Conservation (phyloP, 2,329 filamentous ascomycete species). For the Epichloe uncinata region DNA sequence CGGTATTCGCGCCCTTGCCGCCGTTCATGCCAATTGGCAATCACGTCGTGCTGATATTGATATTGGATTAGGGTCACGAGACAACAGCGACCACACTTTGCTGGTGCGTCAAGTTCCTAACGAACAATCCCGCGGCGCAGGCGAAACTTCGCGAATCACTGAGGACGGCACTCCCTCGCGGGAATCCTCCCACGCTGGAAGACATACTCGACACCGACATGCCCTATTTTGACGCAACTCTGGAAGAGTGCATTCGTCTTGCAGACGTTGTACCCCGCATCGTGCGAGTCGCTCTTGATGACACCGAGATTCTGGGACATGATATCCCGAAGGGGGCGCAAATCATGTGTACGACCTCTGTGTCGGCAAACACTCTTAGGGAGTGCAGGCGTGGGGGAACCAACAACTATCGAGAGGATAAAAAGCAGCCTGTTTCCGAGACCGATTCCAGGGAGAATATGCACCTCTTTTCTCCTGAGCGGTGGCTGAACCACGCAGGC, state of each 20-base stretch:
- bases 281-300: neutral
- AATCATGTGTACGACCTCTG: neutral
- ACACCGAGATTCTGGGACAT: constrained; percentile 1
- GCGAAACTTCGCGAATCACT: constrained; percentile 11
- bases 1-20: neutral
- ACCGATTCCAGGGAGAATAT: neutral
- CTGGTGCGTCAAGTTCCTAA: constrained; percentile 12
- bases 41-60: neutral
- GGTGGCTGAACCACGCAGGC: constrained; percentile 5
- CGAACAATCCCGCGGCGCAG: constrained; percentile 8
- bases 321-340: neutral
- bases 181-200: neutral
- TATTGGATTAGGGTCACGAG: constrained; percentile 10
- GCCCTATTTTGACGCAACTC: constrained; percentile 1
- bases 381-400: neutral
- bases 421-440: neutral
- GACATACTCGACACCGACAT: neutral
- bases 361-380: neutral
- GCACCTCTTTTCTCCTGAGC: constrained; percentile 4
- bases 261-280: neutral
- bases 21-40: neutral
- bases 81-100: constrained; percentile 10
- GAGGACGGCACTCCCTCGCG: constrained; percentile 4
- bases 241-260: constrained; percentile 1
- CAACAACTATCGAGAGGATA: neutral